A percentile compares a stretch with the other conserved stretches of the same genome.
These are phyloP conservation scores for Leucocoprinus birnbaumii DNA, from an alignment of 768 basidiomycete genomes.

Conservation along the genomic window DNA sequence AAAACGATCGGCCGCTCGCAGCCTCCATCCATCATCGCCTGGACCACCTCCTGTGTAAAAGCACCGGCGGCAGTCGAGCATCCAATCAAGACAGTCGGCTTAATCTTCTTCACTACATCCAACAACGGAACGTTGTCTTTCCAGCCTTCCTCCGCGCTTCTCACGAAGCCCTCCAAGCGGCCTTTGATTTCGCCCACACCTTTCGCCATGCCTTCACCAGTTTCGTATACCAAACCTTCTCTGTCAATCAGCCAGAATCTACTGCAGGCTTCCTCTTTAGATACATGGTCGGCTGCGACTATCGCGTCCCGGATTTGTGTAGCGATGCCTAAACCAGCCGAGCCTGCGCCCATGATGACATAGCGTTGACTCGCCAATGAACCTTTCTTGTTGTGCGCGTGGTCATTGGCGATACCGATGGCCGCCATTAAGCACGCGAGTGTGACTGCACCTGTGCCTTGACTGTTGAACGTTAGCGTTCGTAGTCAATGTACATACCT, in stretches of 20 bases:
- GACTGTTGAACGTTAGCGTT: constrained; percentile 31
- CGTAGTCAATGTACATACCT: neutral
- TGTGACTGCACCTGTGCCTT: constrained; percentile 77
- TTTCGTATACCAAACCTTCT: constrained; percentile 27
- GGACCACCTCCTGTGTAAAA: constrained; percentile 72
- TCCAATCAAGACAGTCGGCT: constrained; percentile 83
- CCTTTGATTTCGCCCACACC: constrained; percentile 32
- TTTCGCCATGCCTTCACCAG: constrained; percentile 18
- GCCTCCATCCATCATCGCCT: constrained; percentile 50
- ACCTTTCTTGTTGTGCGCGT: constrained; percentile 29
- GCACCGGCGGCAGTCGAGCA: constrained; percentile 77
- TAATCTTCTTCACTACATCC: constrained; percentile 67
- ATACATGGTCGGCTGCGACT: constrained; percentile 47
- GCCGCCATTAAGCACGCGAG: constrained; percentile 69
- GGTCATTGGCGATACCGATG: constrained; percentile 52
- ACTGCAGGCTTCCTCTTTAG: constrained; percentile 54
- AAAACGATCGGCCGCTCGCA: constrained; percentile 73
- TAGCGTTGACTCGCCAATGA: constrained; percentile 69
- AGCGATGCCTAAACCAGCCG: constrained; percentile 80
- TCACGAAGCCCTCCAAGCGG: constrained; percentile 50
- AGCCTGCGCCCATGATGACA: constrained; percentile 78
- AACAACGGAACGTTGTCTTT: constrained; percentile 50
- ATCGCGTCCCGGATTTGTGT: constrained; percentile 78
- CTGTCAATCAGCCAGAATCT: constrained; percentile 75
- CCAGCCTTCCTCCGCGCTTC: constrained; percentile 59